Evolutionary conservation across 2,329 filamentous ascomycete species (phyloP), one percentile per base, ranked within the genome.

Genomic region (Botrytis pseudocinerea): DNA sequence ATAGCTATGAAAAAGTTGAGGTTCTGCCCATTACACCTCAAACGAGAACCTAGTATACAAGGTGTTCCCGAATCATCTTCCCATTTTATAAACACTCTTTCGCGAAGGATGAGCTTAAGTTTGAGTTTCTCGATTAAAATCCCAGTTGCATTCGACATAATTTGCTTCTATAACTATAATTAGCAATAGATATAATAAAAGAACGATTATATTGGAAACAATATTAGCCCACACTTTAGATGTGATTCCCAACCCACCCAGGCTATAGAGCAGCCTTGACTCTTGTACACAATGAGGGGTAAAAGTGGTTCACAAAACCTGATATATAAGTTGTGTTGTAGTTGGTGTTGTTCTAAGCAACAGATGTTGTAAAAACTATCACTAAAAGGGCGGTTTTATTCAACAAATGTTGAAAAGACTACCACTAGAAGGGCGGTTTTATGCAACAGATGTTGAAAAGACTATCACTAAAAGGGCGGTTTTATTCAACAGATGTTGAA

Each of bases 191-290:
- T 7, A 6, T 48, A 46, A 20, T 48, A 1, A 51, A 57, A 18
- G 6, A 66, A 66, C 6, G 4, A n/a, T 16, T n/a, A 8, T 6
- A 46, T 65, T 35, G 9, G 25, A 51, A 28, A 28, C 7, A 54
- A 66, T 66, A 7, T 1, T 51, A 51, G 63, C 63, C 63, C 63
- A 66, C 63, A 66, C 63, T 8, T 40, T 18, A 66, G 3, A 44
- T 66, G 63, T 66, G 63, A 40, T 66, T 66, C 44, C 63, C 63
- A 32, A 66, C 63, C 63, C 63, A 66, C 63, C 63, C 63, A 66
- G 63, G 63, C 63, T 66, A 54, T 66, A 54, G 63, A 66, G 63
- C 63, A 66, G 63, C 63, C 63, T 66, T 66, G 63, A 66, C 63
- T 66, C 63, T 66, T 54, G 28, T 4, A 0, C 4, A 14, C 38